Evolutionary conservation across 768 basidiomycete genomes (phyloP).

Genomic region (Phanerodontia chrysosporium): DNA sequence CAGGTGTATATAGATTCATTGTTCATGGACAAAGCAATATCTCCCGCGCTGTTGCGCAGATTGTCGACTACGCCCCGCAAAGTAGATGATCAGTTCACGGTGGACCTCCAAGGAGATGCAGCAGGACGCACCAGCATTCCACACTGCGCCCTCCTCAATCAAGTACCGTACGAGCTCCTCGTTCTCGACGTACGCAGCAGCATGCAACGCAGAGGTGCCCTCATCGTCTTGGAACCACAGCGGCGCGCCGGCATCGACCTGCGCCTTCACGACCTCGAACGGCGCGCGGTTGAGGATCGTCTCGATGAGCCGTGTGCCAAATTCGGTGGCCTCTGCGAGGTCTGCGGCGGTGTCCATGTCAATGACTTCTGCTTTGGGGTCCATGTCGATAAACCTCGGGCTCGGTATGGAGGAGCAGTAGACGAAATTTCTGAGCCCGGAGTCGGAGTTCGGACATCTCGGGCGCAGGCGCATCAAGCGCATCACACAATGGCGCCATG

Average conservation of each 20-base stretch:
- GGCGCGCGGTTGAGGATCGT: conserved; percentile 51
- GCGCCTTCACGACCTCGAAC: conserved; percentile 37
- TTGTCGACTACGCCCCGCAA: conserved; percentile 55
- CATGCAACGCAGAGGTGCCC: conserved; percentile 83
- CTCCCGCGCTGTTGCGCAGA: conserved; percentile 78
- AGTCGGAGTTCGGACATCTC: no score
- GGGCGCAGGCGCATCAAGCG: conserved; percentile 1
- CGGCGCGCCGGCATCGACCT: conserved; percentile 68
- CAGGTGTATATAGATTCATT: conserved; percentile 65
- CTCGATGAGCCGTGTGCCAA: conserved; percentile 57
- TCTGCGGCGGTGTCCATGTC: not conserved
- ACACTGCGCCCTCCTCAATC: conserved; percentile 79
- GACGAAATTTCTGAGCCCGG: not conserved
- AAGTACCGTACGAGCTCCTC: conserved; percentile 59
- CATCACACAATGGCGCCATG: not conserved
- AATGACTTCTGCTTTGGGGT: not conserved
- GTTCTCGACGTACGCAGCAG: conserved; percentile 74
- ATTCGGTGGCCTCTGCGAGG: conserved; percentile 21
- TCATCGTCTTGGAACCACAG: conserved; percentile 85
- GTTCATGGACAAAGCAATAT: conserved; percentile 86
- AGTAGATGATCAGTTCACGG: not conserved
- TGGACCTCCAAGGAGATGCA: not conserved
- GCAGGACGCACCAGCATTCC: conserved; percentile 71
- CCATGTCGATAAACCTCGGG: no score
- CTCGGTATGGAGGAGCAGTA: not conserved